A percentile compares a stretch with the other conserved stretches of the same genome.
These are phyloP conservation scores for Didymella lethalis DNA, from an alignment of 2,329 filamentous ascomycete species.

Conservation along the genomic window DNA sequence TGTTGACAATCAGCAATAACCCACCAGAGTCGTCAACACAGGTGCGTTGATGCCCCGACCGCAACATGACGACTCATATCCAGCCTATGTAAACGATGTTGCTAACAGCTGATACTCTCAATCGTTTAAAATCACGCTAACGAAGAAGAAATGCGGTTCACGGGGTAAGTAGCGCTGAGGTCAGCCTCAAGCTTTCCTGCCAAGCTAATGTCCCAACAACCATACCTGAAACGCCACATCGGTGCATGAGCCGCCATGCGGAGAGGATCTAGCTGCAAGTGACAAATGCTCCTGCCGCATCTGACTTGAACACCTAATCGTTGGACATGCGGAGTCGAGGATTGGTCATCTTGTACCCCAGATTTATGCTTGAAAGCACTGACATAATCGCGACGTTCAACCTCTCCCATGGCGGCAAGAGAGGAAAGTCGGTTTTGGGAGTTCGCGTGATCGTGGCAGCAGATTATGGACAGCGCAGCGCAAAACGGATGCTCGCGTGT, in stretches of 20 bases:
- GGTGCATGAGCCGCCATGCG: not conserved
- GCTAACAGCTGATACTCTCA: not conserved
- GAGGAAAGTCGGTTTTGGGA: not conserved
- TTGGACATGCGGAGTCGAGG: not conserved
- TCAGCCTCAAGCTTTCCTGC: constrained; percentile 5
- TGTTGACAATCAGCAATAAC: not conserved
- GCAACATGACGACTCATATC: not conserved
- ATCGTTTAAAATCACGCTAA: not conserved
- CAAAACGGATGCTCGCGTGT: not conserved
- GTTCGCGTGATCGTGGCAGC: not conserved
- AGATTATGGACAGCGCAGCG: not conserved
- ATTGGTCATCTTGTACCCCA: not conserved
- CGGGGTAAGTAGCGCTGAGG: constrained; percentile 4
- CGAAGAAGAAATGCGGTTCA: not conserved
- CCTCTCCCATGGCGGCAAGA: not conserved
- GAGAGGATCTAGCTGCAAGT: not conserved
- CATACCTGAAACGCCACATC: not conserved
- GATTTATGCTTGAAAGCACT: not conserved
- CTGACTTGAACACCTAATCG: not conserved
- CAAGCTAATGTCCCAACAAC: not conserved
- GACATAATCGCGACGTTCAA: not conserved
- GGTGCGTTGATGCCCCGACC: not conserved
- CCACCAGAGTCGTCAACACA: not conserved
- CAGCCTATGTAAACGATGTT: not conserved
- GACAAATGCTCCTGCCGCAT: not conserved